Evolutionary conservation across 2,329 filamentous ascomycete genomes (phyloP).

Genomic region (Tolypocladium capitatum): DNA sequence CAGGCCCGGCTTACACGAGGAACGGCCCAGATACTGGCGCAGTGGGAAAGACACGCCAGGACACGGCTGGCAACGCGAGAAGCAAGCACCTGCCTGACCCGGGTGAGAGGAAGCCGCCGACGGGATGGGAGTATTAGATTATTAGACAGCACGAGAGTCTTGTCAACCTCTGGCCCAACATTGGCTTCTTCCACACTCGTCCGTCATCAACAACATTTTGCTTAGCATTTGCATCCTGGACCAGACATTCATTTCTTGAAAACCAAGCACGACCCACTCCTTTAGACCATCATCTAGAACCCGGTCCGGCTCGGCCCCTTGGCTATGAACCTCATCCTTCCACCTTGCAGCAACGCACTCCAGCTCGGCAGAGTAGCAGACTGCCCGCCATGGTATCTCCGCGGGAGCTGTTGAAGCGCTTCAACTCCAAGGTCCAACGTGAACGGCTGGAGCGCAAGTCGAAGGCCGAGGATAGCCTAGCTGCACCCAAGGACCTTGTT

Average conservation of each 20-base stretch:
- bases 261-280: neutral
- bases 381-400: neutral
- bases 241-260: constrained; percentile 1
- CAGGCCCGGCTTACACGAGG: neutral
- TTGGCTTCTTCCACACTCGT: neutral
- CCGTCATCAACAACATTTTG: neutral
- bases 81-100: neutral
- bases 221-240: neutral
- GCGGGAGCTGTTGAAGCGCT: neutral
- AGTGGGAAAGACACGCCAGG: neutral
- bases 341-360: neutral
- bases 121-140: neutral
- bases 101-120: neutral
- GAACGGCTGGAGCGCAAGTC: neutral
- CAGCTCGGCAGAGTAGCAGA: neutral
- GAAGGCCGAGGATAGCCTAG: neutral
- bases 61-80: neutral
- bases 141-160: neutral
- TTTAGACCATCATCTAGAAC: neutral
- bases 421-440: neutral
- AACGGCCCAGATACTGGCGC: neutral
- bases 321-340: neutral
- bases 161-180: neutral
- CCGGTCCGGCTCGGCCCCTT: neutral
- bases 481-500: no score